phyloP scores from a whole-genome alignment of 306 rosid genomes.

The Benincasa hispida region DNA sequence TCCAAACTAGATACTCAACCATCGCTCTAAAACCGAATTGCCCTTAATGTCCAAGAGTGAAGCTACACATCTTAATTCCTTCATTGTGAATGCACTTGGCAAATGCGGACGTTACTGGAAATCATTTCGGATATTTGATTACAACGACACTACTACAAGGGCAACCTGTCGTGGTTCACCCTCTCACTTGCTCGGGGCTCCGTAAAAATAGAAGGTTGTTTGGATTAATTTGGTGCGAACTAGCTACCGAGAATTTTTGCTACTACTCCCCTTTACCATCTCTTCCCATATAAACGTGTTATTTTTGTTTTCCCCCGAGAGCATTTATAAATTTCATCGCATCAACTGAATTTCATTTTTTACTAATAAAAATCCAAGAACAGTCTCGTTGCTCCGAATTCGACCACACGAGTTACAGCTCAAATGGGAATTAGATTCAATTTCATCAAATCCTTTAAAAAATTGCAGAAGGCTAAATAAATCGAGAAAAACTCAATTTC shows the following conservation, averaged over 20 bases:
- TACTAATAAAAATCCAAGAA: not conserved
- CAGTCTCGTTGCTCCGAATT: not conserved
- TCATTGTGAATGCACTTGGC: not conserved
- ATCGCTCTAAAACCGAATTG: not conserved
- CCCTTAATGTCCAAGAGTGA: not conserved
- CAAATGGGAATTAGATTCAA: not conserved
- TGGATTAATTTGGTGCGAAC: not conserved
- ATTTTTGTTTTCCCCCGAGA: not conserved
- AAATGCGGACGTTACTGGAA: not conserved
- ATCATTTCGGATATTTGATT: not conserved
- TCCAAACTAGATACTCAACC: not conserved
- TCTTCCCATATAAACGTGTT: not conserved
- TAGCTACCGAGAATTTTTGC: not conserved
- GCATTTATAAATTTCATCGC: not conserved
- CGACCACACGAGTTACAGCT: not conserved
- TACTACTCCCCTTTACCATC: not conserved
- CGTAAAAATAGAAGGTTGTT: not conserved
- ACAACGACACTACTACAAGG: not conserved
- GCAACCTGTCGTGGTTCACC: not conserved
- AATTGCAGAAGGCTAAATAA: not conserved
- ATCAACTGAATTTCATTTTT: not conserved
- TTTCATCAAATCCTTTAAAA: not conserved
- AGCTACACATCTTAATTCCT: not conserved
- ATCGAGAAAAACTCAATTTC: not conserved
- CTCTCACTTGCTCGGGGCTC: not conserved